These are phyloP conservation scores for Lentithecium fluviatile DNA, from an alignment of 495 filamentous ascomycete genomes.

Conservation along the genomic window DNA sequence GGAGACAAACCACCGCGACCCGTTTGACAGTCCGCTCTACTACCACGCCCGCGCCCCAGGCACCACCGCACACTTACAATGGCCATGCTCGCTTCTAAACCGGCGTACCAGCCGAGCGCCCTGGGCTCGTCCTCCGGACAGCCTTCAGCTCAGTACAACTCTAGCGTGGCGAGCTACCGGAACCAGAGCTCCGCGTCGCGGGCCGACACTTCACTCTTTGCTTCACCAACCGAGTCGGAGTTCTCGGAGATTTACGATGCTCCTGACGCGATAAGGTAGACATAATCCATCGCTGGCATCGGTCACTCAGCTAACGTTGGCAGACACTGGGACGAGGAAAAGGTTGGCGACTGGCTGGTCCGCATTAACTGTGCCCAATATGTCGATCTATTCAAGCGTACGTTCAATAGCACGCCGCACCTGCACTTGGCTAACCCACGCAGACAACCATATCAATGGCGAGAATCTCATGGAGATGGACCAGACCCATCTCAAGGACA, in stretches of 20 bases:
- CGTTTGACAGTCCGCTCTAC: background rate
- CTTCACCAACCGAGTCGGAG: slow-evolving; percentile 90
- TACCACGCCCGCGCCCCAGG: background rate
- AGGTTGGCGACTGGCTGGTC: slow-evolving; percentile 83
- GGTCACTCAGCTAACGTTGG: background rate
- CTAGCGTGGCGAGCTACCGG: slow-evolving; percentile 56
- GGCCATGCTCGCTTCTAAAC: slow-evolving; percentile 86
- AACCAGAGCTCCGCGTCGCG: slow-evolving; percentile 54
- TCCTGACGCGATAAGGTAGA: slow-evolving; percentile 61
- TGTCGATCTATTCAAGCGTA: slow-evolving; percentile 81
- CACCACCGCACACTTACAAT: slow-evolving; percentile 45
- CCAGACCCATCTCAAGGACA: slow-evolving; percentile 92
- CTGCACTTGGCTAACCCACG: slow-evolving; percentile 12
- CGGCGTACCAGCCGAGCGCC: slow-evolving; percentile 62
- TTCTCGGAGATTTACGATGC: slow-evolving; percentile 75
- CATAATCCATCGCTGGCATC: background rate
- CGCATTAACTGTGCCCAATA: slow-evolving; percentile 92
- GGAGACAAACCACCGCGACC: background rate
- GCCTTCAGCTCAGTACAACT: slow-evolving; percentile 51
- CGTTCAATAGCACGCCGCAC: slow-evolving; percentile 9
- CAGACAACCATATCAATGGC: slow-evolving; percentile 91
- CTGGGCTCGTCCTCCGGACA: slow-evolving; percentile 58
- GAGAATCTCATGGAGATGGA: slow-evolving; percentile 96
- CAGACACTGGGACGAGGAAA: slow-evolving; percentile 85
- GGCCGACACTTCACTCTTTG: slow-evolving; percentile 63